A percentile compares a stretch with the other conserved stretches of the same genome.
Evolutionary conservation across 2,329 filamentous ascomycete species (phyloP).

Genomic region (Gnomoniopsis sp.): DNA sequence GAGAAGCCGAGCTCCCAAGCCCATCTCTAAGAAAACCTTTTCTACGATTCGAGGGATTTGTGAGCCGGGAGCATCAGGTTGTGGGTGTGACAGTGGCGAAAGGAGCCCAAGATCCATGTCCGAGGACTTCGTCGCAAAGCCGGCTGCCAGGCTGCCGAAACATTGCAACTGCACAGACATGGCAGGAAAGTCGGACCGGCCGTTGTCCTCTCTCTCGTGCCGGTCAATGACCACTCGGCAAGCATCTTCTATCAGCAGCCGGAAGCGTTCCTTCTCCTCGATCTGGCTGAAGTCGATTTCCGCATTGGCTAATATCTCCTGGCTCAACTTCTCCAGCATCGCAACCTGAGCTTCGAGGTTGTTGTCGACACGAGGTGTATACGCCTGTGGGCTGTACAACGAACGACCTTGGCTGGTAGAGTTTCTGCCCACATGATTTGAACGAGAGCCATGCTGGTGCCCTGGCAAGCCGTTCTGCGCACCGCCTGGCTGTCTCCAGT

Average conservation of each 20-base stretch:
- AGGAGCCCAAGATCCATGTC: slow-evolving; percentile 87
- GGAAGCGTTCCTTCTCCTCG: slow-evolving; percentile 68
- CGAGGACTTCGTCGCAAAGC: slow-evolving; percentile 82
- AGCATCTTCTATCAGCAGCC: slow-evolving; percentile 59
- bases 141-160: slow-evolving; percentile 80
- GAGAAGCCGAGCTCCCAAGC: slow-evolving; percentile 73
- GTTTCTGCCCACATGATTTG: slow-evolving; percentile 6
- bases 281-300: slow-evolving; percentile 64
- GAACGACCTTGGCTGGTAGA: slow-evolving; percentile 3
- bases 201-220: slow-evolving; percentile 43
- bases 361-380: slow-evolving; percentile 37
- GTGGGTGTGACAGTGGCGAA: slow-evolving; percentile 55
- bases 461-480: slow-evolving; percentile 17
- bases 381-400: slow-evolving; percentile 29
- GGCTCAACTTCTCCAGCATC: slow-evolving; percentile 47
- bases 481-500: slow-evolving; percentile 26
- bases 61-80: slow-evolving; percentile 52
- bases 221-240: slow-evolving; percentile 57
- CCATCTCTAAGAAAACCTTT: slow-evolving; percentile 66
- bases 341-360: slow-evolving; percentile 46
- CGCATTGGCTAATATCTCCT: slow-evolving; percentile 49
- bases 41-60: slow-evolving; percentile 72
- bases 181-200: slow-evolving; percentile 44
- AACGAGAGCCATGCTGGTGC: slow-evolving; percentile 14
- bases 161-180: slow-evolving; percentile 65